Evolutionary conservation across 495 filamentous ascomycete species (phyloP).

Genomic region (Apodospora peruviana): DNA sequence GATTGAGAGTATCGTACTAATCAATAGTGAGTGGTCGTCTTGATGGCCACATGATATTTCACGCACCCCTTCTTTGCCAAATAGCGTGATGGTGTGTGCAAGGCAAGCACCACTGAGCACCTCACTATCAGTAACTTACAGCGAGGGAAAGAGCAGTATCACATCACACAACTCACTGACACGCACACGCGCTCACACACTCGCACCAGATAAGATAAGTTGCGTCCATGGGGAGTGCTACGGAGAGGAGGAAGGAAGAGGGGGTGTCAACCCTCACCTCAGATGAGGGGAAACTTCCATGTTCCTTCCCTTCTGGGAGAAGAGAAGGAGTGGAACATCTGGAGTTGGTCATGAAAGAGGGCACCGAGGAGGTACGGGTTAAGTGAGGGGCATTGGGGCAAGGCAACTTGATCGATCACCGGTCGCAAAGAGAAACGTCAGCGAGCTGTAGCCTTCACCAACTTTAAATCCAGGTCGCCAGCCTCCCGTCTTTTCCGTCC

Average conservation of each 20-base stretch:
- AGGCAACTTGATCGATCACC: too few species aligned
- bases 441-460: background rate
- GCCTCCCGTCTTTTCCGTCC: background rate
- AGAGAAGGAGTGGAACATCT: background rate
- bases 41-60: slow-evolving; percentile 4
- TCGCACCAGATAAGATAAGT: too few species aligned
- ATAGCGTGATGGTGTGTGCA: background rate
- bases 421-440: background rate
- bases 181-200: too few species aligned
- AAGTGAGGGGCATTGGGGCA: too few species aligned
- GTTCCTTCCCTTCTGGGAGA: slow-evolving; percentile 1
- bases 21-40: background rate
- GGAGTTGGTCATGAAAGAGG: background rate
- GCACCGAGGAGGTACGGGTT: background rate
- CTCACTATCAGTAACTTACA: too few species aligned
- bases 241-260: too few species aligned
- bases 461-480: background rate
- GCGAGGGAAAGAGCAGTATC: background rate
- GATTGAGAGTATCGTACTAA: too few species aligned
- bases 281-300: background rate
- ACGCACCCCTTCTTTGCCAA: background rate
- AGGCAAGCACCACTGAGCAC: background rate
- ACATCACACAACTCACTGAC: background rate
- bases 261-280: background rate
- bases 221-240: too few species aligned